Evolutionary conservation across 2,329 filamentous ascomycete species (phyloP).

Genomic region (Hansfordia pulvinata): DNA sequence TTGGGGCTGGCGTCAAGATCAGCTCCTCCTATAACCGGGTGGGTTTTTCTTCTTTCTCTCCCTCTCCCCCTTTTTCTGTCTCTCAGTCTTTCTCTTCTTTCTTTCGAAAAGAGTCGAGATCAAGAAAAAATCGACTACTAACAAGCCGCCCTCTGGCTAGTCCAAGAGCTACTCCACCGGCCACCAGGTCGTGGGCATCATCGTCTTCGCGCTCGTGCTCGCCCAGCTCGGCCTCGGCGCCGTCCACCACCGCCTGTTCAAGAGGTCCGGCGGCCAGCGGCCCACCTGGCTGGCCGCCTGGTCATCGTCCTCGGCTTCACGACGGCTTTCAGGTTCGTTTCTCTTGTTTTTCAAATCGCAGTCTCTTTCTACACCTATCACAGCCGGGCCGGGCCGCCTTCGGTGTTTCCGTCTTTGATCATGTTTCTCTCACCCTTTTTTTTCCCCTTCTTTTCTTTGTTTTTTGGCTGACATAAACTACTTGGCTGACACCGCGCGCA

Average conservation of each 20-base stretch:
- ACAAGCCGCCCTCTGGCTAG: slow-evolving; percentile 14
- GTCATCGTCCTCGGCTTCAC: slow-evolving; percentile 37
- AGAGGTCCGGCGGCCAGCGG: slow-evolving; percentile 31
- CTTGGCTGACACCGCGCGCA: slow-evolving; percentile 3
- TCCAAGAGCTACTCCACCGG: slow-evolving; percentile 35
- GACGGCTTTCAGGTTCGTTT: slow-evolving; percentile 41
- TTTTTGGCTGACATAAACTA: not conserved
- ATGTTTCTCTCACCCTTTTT: not conserved
- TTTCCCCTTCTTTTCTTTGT: not conserved
- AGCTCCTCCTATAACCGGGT: slow-evolving; percentile 42
- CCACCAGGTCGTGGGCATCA: slow-evolving; percentile 46
- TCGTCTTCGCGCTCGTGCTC: slow-evolving; percentile 37
- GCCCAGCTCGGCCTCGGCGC: slow-evolving; percentile 39
- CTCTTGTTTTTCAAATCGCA: too few species aligned
- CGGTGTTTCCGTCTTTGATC: not conserved
- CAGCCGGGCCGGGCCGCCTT: not conserved
- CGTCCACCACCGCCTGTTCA: slow-evolving; percentile 39
- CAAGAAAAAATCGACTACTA: not conserved
- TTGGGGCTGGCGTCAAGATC: slow-evolving; percentile 36
- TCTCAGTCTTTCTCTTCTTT: not conserved
- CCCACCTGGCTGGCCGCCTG: slow-evolving; percentile 37
- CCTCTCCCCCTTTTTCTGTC: not conserved
- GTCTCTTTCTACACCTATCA: not conserved
- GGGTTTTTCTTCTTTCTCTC: slow-evolving; percentile 13
- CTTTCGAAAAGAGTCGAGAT: too few species aligned